Base-by-base conservation (phyloP, 169 alveolate genomes). In the Eimeria necatrix region DNA sequence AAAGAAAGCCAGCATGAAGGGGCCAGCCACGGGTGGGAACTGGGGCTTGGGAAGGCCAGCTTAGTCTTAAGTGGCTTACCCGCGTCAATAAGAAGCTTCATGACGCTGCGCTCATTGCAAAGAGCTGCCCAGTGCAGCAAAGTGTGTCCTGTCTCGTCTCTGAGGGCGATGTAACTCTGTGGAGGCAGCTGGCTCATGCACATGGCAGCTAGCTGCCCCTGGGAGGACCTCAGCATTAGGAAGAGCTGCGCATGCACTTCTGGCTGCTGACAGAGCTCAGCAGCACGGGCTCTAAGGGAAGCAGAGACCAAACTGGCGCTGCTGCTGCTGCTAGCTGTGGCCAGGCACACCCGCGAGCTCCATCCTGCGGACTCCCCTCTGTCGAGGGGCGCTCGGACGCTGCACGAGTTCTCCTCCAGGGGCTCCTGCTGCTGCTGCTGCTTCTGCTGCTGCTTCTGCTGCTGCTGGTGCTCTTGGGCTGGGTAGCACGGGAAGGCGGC, bases 111-210 rank as follows among this genome's bases (percentile, higher is more conserved):
- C 49, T 86, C 93, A 7, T 74, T 74, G 49, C 93, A 86, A 3
- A 86, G 84, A 14, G 93, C 93, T 48, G 93, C 93, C 93, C 93
- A 86, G 93, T 86, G 93, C n/a, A 86, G 83, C n/a, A 86, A 68
- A 48, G 93, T 61, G 68, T 86, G 93, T 6, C 93, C 93, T 14
- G 81, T 74, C 46, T 64, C 61, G 83, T 86, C 93, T 64, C 93
- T 7, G 32, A 24, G 68, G 68, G 22, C 7, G 0, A 61, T 24
- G 68, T 26, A 60, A 22, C 10, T 7, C 49, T 12, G 26, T 5
- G 84, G 84, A 9, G 46, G 52, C 68, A 86, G 41, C 52, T 53
- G 68, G 70, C 64, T 16, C 48, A 86, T 24, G 22, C 51, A 14
- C 10, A 24, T 6, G n/a, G 22, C 46, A 18, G 70, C 93, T 2